Evolutionary conservation across 495 filamentous ascomycete species (phyloP).

Genomic region (Lasiosphaeria hispida): DNA sequence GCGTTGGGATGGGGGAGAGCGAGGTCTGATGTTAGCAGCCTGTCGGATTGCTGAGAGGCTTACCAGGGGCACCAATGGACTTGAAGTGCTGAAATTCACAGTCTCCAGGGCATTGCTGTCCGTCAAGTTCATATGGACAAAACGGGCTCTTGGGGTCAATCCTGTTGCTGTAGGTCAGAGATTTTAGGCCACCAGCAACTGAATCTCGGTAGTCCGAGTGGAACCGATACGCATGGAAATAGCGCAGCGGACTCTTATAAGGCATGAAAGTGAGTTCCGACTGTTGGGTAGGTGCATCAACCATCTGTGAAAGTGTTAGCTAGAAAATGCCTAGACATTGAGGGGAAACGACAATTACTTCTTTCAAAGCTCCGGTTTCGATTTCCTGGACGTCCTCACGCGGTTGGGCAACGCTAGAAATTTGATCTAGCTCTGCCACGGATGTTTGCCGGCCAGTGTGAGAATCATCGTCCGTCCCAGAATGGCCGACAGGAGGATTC

Average conservation of each 20-base stretch:
- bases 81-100: slow-evolving; percentile 75
- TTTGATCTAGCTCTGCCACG: slow-evolving; percentile 20
- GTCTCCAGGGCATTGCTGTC: slow-evolving; percentile 77
- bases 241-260: slow-evolving; percentile 78
- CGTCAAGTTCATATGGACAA: slow-evolving; percentile 70
- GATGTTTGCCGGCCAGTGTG: slow-evolving; percentile 1
- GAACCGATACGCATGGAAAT: slow-evolving; percentile 85
- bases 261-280: slow-evolving; percentile 52
- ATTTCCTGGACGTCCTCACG: slow-evolving; percentile 30
- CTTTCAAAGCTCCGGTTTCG: slow-evolving; percentile 26
- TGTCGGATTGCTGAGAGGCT: slow-evolving; percentile 43
- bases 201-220: slow-evolving; percentile 70
- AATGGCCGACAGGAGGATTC: background rate
- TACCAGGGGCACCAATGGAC: slow-evolving; percentile 75
- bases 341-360: slow-evolving; percentile 36
- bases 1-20: slow-evolving; percentile 38
- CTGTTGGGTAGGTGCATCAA: slow-evolving; percentile 2
- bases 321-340: background rate
- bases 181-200: slow-evolving; percentile 75
- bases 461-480: background rate
- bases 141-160: slow-evolving; percentile 72
- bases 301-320: slow-evolving; percentile 23
- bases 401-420: slow-evolving; percentile 25
- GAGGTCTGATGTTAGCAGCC: slow-evolving; percentile 34
- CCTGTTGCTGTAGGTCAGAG: slow-evolving; percentile 86